Percentiles rank a stretch among this genome's conserved stretches.
Evolutionary conservation across 495 filamentous ascomycete genomes (phyloP).

Genomic region (Glarea lozoyensis): DNA sequence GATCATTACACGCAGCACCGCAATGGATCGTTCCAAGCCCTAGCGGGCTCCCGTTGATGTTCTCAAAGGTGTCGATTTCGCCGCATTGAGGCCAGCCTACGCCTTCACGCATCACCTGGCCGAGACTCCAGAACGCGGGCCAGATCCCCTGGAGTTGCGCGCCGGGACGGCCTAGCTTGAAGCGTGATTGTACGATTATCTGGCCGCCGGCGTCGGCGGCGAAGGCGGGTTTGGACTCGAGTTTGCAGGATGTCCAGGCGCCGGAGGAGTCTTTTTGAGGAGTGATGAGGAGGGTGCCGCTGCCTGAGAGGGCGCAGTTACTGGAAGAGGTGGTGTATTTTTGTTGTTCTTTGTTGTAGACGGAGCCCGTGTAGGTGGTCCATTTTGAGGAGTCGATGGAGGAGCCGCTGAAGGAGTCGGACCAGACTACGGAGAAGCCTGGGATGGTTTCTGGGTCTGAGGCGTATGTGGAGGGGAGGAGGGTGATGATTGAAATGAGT

Average conservation of each 20-base stretch:
- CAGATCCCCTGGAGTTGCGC: slow-evolving; percentile 39
- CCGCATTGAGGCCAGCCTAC: slow-evolving; percentile 37
- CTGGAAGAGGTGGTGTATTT: slow-evolving; percentile 26
- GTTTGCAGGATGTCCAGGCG: slow-evolving; percentile 38
- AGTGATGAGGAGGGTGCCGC: slow-evolving; percentile 34
- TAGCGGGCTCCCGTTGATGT: slow-evolving; percentile 32
- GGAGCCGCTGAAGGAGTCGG: slow-evolving; percentile 6
- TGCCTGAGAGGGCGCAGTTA: slow-evolving; percentile 35
- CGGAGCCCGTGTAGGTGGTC: slow-evolving; percentile 2
- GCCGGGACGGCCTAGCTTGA: slow-evolving; percentile 33
- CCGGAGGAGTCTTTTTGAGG: slow-evolving; percentile 25
- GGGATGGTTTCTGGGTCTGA: not conserved
- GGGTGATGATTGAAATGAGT: not conserved
- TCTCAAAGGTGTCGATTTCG: slow-evolving; percentile 44
- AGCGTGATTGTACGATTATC: slow-evolving; percentile 32
- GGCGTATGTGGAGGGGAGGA: not conserved
- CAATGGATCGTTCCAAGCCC: slow-evolving; percentile 42
- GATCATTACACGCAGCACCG: slow-evolving; percentile 36
- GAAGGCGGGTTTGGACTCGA: slow-evolving; percentile 38
- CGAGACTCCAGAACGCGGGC: slow-evolving; percentile 47
- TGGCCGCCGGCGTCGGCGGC: slow-evolving; percentile 27
- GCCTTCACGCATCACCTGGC: slow-evolving; percentile 29
- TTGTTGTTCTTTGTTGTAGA: slow-evolving; percentile 34
- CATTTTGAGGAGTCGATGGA: slow-evolving; percentile 6
- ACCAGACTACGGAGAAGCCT: slow-evolving; percentile 10